Conservation (phyloP, 2,329 filamentous ascomycete species). For the Paramyrothecium sp. region DNA sequence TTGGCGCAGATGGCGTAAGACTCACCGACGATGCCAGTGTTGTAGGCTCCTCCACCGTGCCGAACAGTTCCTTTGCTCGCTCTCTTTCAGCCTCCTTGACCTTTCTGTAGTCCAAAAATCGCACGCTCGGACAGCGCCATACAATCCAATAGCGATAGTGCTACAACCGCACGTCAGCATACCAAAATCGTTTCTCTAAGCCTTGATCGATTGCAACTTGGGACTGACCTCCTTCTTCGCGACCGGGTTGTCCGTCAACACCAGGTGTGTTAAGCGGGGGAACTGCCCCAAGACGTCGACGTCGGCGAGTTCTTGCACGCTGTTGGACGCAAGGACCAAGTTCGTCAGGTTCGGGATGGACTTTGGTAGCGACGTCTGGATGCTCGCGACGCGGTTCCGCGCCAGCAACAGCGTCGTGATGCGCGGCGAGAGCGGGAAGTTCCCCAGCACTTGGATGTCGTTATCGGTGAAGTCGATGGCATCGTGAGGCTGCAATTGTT, state of each 20-base stretch:
- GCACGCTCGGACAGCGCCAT: slow-evolving; percentile 79
- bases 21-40: slow-evolving; percentile 70
- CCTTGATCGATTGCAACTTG: background rate
- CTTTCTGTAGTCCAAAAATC: slow-evolving; percentile 90
- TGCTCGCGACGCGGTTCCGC: slow-evolving; percentile 80
- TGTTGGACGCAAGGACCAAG: slow-evolving; percentile 81
- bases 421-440: slow-evolving; percentile 89
- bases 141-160: slow-evolving; percentile 91
- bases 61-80: slow-evolving; percentile 78
- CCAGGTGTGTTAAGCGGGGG: slow-evolving; percentile 71
- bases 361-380: slow-evolving; percentile 72
- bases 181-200: background rate
- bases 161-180: slow-evolving; percentile 41
- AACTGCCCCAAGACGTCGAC: slow-evolving; percentile 76
- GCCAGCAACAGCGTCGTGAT: slow-evolving; percentile 85
- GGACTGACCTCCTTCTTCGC: slow-evolving; percentile 81
- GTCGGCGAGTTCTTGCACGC: slow-evolving; percentile 80
- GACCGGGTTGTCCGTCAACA: slow-evolving; percentile 84
- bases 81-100: slow-evolving; percentile 83
- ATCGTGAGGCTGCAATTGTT: slow-evolving; percentile 72
- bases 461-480: slow-evolving; percentile 99
- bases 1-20: background rate
- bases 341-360: slow-evolving; percentile 80
- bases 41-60: slow-evolving; percentile 73
- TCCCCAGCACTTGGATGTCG: slow-evolving; percentile 83